Percentiles rank a stretch among this genome's conserved stretches.
Conservation (phyloP, 495 filamentous ascomycete species). For the Wilcoxina mikolae region DNA sequence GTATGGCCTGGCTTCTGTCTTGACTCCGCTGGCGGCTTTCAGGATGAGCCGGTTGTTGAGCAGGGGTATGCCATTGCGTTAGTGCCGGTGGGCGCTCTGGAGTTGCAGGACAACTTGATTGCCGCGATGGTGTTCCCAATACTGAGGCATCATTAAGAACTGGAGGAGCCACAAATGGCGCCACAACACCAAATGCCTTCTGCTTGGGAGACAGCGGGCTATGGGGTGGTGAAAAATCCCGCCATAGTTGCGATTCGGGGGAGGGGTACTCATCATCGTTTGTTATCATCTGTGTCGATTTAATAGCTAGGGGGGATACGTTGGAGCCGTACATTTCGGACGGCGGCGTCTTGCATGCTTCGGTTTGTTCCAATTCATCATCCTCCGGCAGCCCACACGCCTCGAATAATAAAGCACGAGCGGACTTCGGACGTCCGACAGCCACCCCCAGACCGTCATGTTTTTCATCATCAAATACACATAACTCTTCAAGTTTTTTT, state of each 20-base stretch:
- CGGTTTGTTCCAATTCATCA: background rate
- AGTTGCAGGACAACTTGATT: constrained; percentile 13
- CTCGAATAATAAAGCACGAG: background rate
- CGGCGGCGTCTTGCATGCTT: background rate
- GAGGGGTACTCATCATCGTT: background rate
- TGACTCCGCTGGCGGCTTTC: too few species aligned
- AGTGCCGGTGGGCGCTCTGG: constrained; percentile 9
- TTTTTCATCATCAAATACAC: too few species aligned
- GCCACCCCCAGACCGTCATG: too few species aligned
- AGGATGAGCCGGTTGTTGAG: background rate
- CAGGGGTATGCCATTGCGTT: constrained; percentile 10
- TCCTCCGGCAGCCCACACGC: background rate
- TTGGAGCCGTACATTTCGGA: background rate
- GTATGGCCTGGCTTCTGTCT: too few species aligned
- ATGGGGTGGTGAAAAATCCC: constrained; percentile 11
- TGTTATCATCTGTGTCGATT: background rate
- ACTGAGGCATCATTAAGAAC: constrained; percentile 11
- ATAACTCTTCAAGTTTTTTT: too few species aligned
- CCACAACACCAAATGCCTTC: constrained; percentile 12
- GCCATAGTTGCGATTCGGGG: constrained; percentile 13
- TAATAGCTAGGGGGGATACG: background rate
- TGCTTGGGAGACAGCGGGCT: background rate
- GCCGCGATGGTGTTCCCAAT: constrained; percentile 10
- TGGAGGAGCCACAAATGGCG: constrained; percentile 13
- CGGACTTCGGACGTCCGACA: too few species aligned